Evolutionary conservation across 352 stramenopile species (phyloP), one percentile per base, ranked within the genome.

Genomic region (Globisporangium emineosum): DNA sequence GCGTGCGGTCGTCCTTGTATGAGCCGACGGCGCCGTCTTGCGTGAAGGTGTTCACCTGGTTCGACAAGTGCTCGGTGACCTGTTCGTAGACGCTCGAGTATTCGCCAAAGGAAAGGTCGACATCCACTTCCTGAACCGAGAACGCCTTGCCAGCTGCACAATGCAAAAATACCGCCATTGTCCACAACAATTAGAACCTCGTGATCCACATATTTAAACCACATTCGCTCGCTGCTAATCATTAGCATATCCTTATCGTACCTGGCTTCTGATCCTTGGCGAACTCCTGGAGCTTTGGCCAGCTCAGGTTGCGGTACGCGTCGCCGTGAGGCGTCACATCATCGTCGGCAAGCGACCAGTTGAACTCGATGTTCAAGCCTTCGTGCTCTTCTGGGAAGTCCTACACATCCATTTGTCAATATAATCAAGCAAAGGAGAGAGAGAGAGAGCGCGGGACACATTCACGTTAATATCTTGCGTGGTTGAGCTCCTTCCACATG

Each of bases 321-420:
- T 93, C 83, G 33, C 84, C 81, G 63, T 89, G 77, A 50, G 86
- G 82, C 56, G 82, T 91, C 62, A 94, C 81, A 62, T 94, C 86
- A 65, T 94, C 83, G 43, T 89, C 76, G 0, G 80, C 86, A 5
- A 94, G 72, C 60, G 83, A 93, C 86, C 86, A 94, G 71, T 94
- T 94, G 63, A 94, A 92, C 64, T 94, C 83, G 35, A 93, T 91
- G 74, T 93, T 86, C 13, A 93, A 71, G 3, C 80, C 86, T 25
- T 93, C 86, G 67, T 86, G 81, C 69, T 92, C 80, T 62, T 91
- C 60, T 5, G 86, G 86, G 37, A 92, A 81, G n/a, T 89, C 76
- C 82, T 91, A 42, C 65, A 71, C 37, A 27, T 19, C 32, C 45
- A 57, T 58, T 45, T 19, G 52, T 59, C 32, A 65, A 50, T 23